A percentile compares a stretch with the other conserved stretches of the same genome.
Evolutionary conservation across 768 basidiomycete genomes (phyloP).

Genomic region (Lanmaoa pseudosensibilis): DNA sequence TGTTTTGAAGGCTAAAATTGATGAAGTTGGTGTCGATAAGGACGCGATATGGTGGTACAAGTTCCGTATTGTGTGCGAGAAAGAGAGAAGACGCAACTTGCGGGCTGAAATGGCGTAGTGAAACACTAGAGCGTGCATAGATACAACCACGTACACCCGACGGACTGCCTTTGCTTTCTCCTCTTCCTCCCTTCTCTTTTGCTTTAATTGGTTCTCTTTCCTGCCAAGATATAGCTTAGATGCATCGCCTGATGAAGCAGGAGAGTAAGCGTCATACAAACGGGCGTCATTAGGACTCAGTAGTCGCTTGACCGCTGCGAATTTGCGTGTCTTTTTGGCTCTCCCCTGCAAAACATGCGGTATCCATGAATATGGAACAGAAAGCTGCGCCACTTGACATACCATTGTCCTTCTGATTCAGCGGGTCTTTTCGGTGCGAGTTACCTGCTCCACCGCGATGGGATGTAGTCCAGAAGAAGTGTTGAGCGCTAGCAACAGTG

Average conservation of each 20-base stretch:
- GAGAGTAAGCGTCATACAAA: conserved; percentile 55
- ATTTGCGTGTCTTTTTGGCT: conserved; percentile 93
- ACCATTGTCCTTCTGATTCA: conserved; percentile 17
- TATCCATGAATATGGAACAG: neutral
- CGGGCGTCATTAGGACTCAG: conserved; percentile 92
- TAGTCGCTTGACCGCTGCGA: conserved; percentile 91
- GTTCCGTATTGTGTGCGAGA: conserved; percentile 91
- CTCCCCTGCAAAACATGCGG: conserved; percentile 56
- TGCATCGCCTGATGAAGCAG: neutral
- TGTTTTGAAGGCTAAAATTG: conserved; percentile 98
- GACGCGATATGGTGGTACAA: conserved; percentile 95
- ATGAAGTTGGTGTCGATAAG: conserved; percentile 99
- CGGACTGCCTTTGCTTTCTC: conserved; percentile 76
- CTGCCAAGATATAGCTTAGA: conserved; percentile 42
- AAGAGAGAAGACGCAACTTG: conserved; percentile 91
- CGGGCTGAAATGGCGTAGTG: conserved; percentile 46
- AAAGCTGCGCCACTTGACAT: neutral
- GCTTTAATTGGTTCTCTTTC: conserved; percentile 91
- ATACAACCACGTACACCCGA: conserved; percentile 61
- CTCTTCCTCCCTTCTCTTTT: conserved; percentile 80
- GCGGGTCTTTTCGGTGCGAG: neutral
- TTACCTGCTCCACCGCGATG: neutral
- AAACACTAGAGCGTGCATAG: neutral
- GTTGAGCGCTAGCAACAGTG: neutral
- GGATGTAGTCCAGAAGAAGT: neutral